A percentile compares a stretch with the other conserved stretches of the same genome.
These are phyloP conservation scores for Tetradesmus lagerheimii DNA, from an alignment of 139 green algal genomes.

Conservation along the genomic window DNA sequence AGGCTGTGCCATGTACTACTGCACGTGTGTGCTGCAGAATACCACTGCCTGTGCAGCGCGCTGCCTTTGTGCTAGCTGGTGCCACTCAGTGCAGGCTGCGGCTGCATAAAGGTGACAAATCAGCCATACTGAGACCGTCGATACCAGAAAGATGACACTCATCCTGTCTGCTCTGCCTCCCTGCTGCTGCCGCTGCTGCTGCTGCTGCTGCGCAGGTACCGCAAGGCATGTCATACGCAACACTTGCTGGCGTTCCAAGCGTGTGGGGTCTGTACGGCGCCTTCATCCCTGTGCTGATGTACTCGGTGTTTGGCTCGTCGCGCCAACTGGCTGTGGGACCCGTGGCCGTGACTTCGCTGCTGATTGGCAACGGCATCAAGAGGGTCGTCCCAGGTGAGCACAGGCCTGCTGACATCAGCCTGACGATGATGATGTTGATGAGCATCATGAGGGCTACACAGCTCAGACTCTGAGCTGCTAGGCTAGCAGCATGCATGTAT, in stretches of 20 bases:
- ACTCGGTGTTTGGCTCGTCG: slow-evolving; percentile 79
- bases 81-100: not conserved
- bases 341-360: slow-evolving; percentile 58
- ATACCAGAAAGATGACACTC: too few relatives aligned
- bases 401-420: too few relatives aligned
- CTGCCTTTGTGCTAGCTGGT: not conserved
- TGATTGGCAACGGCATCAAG: slow-evolving; percentile 54
- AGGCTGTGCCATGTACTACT: too few relatives aligned
- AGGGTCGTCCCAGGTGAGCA: slow-evolving; percentile 37
- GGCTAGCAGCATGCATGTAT: too few relatives aligned
- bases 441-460: not conserved
- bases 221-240: slow-evolving; percentile 79
- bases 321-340: slow-evolving; percentile 61
- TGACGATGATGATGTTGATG: not conserved
- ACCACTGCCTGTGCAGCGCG: too few relatives aligned
- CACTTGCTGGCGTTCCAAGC: slow-evolving; percentile 72
- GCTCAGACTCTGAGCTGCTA: too few relatives aligned
- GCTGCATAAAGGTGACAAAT: not conserved
- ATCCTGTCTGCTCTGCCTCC: not conserved
- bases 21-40: too few relatives aligned
- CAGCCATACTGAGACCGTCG: too few relatives aligned
- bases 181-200: not conserved
- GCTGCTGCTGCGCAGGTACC: slow-evolving; percentile 40
- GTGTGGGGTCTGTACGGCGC: slow-evolving; percentile 88
- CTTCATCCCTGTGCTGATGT: slow-evolving; percentile 86